Evolutionary conservation across 495 filamentous ascomycete genomes (phyloP).

Genomic region (Aspergillus campestris): DNA sequence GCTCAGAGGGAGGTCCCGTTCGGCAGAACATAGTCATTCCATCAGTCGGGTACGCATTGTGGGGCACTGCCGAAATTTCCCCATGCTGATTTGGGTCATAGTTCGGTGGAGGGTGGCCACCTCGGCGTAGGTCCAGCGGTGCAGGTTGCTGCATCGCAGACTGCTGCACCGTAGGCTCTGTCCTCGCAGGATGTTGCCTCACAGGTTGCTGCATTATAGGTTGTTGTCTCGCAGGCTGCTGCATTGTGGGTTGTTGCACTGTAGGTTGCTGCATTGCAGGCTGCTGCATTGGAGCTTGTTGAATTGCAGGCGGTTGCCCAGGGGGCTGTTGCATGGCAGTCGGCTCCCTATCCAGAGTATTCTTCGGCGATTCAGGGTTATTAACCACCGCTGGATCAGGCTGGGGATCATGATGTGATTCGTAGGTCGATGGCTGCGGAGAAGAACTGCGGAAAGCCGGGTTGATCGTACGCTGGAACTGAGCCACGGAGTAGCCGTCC

Average conservation of each 20-base stretch:
- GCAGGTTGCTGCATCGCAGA: constrained; percentile 30
- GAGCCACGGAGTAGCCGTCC: constrained; percentile 83
- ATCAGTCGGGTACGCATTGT: constrained; percentile 91
- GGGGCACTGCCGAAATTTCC: constrained; percentile 64
- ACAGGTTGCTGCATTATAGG: constrained; percentile 2
- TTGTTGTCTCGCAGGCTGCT: background rate
- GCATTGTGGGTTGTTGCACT: background rate
- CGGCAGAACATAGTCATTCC: constrained; percentile 99
- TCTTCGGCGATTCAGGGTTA: constrained; percentile 42
- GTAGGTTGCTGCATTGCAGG: background rate
- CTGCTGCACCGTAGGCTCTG: too few species aligned
- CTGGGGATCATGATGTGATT: constrained; percentile 80
- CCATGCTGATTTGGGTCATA: constrained; percentile 50
- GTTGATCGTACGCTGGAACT: constrained; percentile 92
- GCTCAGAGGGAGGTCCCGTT: constrained; percentile 74
- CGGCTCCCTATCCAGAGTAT: constrained; percentile 44
- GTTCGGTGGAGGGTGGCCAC: constrained; percentile 40
- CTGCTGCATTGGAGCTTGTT: constrained; percentile 2
- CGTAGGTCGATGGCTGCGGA: constrained; percentile 75
- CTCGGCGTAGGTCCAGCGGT: constrained; percentile 43
- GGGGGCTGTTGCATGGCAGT: constrained; percentile 16
- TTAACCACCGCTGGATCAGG: constrained; percentile 57
- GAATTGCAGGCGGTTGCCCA: background rate
- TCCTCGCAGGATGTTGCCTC: background rate
- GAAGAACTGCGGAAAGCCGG: constrained; percentile 91